Base-by-base conservation (phyloP, 1,284 basidiomycete genomes). In the Vanrija sp. region DNA sequence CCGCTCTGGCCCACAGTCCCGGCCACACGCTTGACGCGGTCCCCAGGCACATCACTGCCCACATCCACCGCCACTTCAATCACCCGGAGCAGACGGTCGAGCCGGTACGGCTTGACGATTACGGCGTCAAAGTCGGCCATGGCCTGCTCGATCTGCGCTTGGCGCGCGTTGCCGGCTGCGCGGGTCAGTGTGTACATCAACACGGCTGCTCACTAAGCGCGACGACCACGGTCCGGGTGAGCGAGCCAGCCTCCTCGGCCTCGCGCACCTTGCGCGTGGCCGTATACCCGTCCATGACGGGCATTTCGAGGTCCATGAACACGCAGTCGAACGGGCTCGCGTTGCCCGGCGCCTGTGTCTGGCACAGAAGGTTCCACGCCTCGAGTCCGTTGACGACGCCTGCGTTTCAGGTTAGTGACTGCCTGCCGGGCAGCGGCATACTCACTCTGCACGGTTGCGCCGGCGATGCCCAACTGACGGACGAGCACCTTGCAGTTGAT, bases 351-450 rank as follows among this genome's bases (percentile, higher is more conserved):
- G 2, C 12, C 31, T 31, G 31, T 14, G 9, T 9, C 12, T 31
- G 12, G 31, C 31, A 14, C 31, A 31, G 31, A 14, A 31, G 31
- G 19, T 75, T 69, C 23, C 78, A 57, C 4, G 71, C 77, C 53
- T 78, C 73, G 7, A 72, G 59, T 6, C 77, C 78, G 56, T 78
- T 73, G 49, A 61, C 66, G 7, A 76, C 76, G 23, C 73, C 68
- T 59, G 53, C 19, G 56, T 31, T 51, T 59, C 16, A 31, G 31
- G 31, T 31, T 12, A 31, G 31, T 14, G 15, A 27, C 31, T 9
- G 12, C 31, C 31, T 9, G 12, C 31, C 31, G 25, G 49, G 60
- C n/a, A 20, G 46, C 41, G 8, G 22, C 23, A 20, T 45, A 45
- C 42, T 19, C 22, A 38, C 42, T 31, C 3, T 56, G 47, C 2